Evolutionary conservation across 805 yeast species (phyloP), one percentile per base, ranked within the genome.

Genomic region (Candida boidinii): DNA sequence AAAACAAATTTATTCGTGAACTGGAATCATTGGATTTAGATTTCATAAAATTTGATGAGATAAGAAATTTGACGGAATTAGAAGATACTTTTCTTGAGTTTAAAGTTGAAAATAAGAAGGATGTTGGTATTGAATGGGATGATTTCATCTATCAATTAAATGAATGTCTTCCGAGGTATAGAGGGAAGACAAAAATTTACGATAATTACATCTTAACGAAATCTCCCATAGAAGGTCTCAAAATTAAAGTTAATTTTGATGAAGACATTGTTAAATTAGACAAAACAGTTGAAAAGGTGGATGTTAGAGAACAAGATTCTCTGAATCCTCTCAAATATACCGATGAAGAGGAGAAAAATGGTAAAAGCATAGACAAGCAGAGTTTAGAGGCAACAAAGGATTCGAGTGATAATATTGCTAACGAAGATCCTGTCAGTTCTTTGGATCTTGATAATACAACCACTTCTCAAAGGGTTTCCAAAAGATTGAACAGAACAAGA

Each of bases 131-230:
- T 11, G 43, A 45, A 21, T 27, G 57, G 30, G 29, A 23, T 4
- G 40, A 38, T 2, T 33, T 53, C 2, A 28, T 54, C 21, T 38
- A 42, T 7, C 40, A 43, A 5, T 15, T 59, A 5, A 47, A 48
- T 23, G 47, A 45, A 5, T 28, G 45, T 2, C 34, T 59, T n/a
- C 62, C 64, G 1, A 57, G 47, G 24, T 63, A 73, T 3, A 68
- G 62, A 37, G 53, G 64, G 3, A 69, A 64, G 27, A 45, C 64
- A 5, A 70, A 58, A 41, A 49, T 59, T 21, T 49, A 64, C 20
- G 85, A 79, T 42, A 67, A 72, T 0, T 79, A 80, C 41, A 43
- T 58, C 11, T 59, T 72, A 19, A 58, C 72, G 0, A 73, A 68
- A 23, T 58, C 54, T 3, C 66, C 77, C 0, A 53, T 76, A 3